phyloP scores from a whole-genome alignment of 306 rosid species.

The Dalbergia cochinchinensis region DNA sequence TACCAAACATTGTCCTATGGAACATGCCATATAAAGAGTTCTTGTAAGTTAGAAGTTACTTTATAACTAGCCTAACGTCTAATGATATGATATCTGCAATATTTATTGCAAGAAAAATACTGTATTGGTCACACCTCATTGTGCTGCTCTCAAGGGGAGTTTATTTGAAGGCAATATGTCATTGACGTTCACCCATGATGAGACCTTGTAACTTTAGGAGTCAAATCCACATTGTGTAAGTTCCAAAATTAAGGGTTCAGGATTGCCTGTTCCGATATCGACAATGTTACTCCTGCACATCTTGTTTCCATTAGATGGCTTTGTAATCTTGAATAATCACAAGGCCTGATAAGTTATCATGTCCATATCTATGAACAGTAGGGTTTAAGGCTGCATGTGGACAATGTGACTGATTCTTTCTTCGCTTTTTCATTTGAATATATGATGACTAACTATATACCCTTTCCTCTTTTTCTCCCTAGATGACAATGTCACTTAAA shows the following conservation, averaged over 20 bases:
- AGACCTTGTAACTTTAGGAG: background rate
- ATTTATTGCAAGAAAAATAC: background rate
- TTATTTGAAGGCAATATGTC: conserved; percentile 1
- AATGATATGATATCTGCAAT: conserved; percentile 27
- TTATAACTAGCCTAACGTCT: conserved; percentile 9
- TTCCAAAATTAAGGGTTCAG: conserved; percentile 10
- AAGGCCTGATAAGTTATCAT: conserved; percentile 22
- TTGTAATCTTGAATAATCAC: background rate
- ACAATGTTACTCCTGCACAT: conserved; percentile 1
- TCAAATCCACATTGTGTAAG: background rate
- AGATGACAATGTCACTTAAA: background rate
- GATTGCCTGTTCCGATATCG: background rate
- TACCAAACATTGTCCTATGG: conserved; percentile 5
- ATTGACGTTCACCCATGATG: background rate
- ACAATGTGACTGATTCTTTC: background rate
- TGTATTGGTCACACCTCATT: background rate
- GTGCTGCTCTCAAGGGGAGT: background rate
- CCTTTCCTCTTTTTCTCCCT: conserved; percentile 11
- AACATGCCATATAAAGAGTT: conserved; percentile 24
- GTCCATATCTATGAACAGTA: conserved; percentile 6
- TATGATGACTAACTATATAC: conserved; percentile 5
- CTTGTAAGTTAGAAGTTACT: background rate
- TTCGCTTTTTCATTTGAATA: conserved; percentile 9
- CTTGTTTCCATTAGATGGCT: conserved; percentile 20
- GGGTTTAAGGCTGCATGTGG: conserved; percentile 17